phyloP scores from a whole-genome alignment of 345 rosid genomes.

The Acer campestre region DNA sequence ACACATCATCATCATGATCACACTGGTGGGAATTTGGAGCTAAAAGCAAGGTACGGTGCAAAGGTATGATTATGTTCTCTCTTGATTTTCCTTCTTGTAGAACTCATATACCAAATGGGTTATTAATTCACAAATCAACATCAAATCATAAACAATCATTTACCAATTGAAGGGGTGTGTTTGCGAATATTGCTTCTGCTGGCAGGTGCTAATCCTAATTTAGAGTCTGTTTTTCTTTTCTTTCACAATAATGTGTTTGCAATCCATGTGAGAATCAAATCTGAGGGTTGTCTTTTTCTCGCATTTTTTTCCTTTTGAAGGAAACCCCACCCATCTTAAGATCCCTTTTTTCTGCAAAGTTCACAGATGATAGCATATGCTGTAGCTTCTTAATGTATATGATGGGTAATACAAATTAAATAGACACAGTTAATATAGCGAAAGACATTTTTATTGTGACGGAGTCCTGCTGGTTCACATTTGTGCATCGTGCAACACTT shows the following conservation, averaged over 20 bases:
- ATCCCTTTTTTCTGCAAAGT: not conserved
- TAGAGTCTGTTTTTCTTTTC: not conserved
- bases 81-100: not conserved
- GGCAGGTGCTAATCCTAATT: not conserved
- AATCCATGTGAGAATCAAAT: not conserved
- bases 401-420: not conserved
- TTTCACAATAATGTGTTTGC: not conserved
- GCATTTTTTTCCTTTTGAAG: not conserved
- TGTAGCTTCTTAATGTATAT: not conserved
- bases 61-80: constrained; percentile 62
- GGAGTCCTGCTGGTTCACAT: constrained; percentile 2
- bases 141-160: not conserved
- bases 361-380: not conserved
- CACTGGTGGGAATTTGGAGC: constrained; percentile 83
- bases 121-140: not conserved
- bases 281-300: not conserved
- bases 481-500: not conserved
- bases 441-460: not conserved
- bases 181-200: not conserved
- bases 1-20: constrained; percentile 97
- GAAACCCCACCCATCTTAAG: not conserved
- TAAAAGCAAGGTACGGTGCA: constrained; percentile 97
- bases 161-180: not conserved
- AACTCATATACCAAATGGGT: not conserved
- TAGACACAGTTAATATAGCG: not conserved